Percentiles rank a stretch among this genome's conserved stretches.
phyloP scores from a whole-genome alignment of 2,329 filamentous ascomycete species.

The Fusarium torulosum region DNA sequence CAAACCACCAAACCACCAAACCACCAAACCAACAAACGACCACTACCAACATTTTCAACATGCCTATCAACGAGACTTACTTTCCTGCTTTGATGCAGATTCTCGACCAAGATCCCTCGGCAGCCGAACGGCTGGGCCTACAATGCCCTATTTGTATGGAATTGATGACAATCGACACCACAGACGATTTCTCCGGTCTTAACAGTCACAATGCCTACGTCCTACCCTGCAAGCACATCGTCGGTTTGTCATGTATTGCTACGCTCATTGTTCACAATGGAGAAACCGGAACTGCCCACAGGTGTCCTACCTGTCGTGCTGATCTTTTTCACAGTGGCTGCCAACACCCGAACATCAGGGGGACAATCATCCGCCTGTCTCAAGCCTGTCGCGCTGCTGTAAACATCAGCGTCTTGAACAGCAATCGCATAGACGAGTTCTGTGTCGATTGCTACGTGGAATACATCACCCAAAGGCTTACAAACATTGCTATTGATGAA shows the following conservation, averaged over 20 bases:
- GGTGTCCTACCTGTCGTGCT: conserved; percentile 9
- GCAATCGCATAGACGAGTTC: background rate
- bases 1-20: no score
- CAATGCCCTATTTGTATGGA: conserved; percentile 17
- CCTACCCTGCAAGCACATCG: conserved; percentile 19
- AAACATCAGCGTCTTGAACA: background rate
- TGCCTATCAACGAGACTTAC: conserved; percentile 6
- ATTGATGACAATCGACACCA: background rate
- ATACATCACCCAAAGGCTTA: background rate
- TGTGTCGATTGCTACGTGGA: background rate
- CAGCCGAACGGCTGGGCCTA: background rate
- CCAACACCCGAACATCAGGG: background rate
- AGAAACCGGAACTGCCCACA: no score
- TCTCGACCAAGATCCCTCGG: conserved; percentile 3
- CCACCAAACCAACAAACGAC: no score
- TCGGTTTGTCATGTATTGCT: conserved; percentile 2
- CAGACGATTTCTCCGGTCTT: background rate
- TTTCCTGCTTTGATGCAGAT: conserved; percentile 1
- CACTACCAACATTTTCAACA: background rate
- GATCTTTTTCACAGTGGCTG: background rate
- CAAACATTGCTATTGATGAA: background rate
- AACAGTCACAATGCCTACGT: background rate
- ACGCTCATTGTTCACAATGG: background rate
- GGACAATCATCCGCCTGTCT: background rate
- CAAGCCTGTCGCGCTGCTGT: background rate